Conservation (phyloP, 1,139 yeast species). For the Taphrina betulina region DNA sequence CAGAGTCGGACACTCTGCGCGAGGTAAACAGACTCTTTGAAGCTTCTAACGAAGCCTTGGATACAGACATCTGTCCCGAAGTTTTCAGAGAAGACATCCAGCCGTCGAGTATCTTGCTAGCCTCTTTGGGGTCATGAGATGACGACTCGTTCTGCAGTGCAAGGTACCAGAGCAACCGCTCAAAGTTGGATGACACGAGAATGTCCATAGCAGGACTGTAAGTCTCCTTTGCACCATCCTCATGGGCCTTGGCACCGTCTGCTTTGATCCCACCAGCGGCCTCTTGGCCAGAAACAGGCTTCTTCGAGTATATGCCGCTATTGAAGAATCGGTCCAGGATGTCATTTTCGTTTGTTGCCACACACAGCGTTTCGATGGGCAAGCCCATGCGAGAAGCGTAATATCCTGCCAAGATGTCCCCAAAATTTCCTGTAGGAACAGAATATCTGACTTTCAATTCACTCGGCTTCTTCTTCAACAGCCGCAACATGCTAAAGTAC, state of each 20-base stretch:
- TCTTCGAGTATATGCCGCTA: conserved; percentile 69
- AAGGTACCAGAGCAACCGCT: conserved; percentile 91
- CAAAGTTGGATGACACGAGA: conserved; percentile 89
- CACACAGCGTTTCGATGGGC: conserved; percentile 79
- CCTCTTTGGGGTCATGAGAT: conserved; percentile 48
- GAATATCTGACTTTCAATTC: conserved; percentile 66
- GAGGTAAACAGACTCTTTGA: conserved; percentile 73
- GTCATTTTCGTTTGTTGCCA: conserved; percentile 94
- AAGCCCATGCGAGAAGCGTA: conserved; percentile 94
- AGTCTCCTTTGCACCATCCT: conserved; percentile 77
- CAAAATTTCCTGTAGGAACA: conserved; percentile 97
- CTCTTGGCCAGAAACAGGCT: conserved; percentile 6
- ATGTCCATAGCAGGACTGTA: conserved; percentile 99
- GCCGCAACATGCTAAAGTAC: conserved; percentile 67
- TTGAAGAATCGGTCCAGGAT: conserved; percentile 88
- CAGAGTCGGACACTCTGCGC: conserved; percentile 72
- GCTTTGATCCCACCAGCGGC: conserved; percentile 40
- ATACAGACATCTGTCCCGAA: conserved; percentile 72
- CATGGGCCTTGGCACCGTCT: conserved; percentile 46
- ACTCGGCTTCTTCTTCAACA: conserved; percentile 38
- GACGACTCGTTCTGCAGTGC: conserved; percentile 55
- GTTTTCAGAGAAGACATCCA: conserved; percentile 82
- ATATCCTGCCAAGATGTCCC: conserved; percentile 95
- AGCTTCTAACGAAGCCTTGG: conserved; percentile 59
- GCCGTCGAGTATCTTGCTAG: conserved; percentile 66